Base-by-base conservation (phyloP, 2,329 filamentous ascomycete species). In the Stemphylium lycopersici region DNA sequence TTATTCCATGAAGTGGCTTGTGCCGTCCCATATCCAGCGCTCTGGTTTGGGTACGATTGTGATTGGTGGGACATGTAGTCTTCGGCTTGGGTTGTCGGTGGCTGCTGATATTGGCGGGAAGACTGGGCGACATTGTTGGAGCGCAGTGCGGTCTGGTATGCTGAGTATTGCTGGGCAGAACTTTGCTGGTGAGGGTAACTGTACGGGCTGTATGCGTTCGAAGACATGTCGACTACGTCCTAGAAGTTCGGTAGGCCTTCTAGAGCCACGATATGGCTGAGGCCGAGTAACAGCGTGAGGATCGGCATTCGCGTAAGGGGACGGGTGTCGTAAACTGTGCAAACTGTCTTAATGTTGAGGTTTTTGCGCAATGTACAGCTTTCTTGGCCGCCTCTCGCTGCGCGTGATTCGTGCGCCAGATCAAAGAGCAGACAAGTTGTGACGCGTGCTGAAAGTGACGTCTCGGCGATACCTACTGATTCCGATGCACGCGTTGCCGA, bases 151-250 rank as follows among this genome's bases (percentile, higher is more conserved):
- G 68, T 67, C 46, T 69, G 65, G 34, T 70, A 66, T 12, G 59
- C 52, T 0, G 68, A 51, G 49, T 73, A 70, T 33, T 67, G 63
- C 38, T 67, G 68, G 11, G 67, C 58, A n/a, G 68, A 62, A 48
- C 52, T 68, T 40, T 70, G 71, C 34, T 68, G 69, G 52, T 69
- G 66, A 15, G 56, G 50, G 45, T 70, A 68, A 11, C 58, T 67
- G 48, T 72, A 69, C 5, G 52, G 44, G n/a, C 61, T 63, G 53
- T 71, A 67, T 22, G 67, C 64, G 44, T 66, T 69, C 3, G 65
- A 61, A 2, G 67, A 44, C 70, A 74, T 74, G 8, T 13, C 32
- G 43, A 6, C 34, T n/a, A 22, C 3, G 20, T 18, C 41, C 44
- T 58, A 63, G 6, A 48, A 37, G 24, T 24, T 45, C 7, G 12